phyloP scores from a whole-genome alignment of 352 stramenopile genomes.

The Globisporangium apiculatum region DNA sequence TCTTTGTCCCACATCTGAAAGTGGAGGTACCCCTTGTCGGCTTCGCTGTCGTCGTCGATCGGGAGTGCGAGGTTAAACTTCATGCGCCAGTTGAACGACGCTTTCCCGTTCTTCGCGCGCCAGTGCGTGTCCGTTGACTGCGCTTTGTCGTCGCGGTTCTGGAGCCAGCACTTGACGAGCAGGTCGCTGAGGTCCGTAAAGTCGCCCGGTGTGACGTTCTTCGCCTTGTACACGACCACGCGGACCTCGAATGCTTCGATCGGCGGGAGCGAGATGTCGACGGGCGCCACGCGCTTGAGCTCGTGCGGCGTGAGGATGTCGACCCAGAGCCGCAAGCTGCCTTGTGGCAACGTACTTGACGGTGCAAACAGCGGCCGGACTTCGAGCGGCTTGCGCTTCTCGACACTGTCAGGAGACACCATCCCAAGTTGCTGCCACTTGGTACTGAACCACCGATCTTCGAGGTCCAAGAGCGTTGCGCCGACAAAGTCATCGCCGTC shows the following conservation, averaged over 20 bases:
- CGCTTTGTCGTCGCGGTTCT: slow-evolving; percentile 59
- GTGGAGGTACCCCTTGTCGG: slow-evolving; percentile 63
- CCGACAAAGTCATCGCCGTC: slow-evolving; percentile 88
- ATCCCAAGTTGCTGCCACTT: slow-evolving; percentile 79
- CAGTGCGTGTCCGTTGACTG: slow-evolving; percentile 92
- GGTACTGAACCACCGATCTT: slow-evolving; percentile 89
- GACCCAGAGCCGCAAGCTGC: slow-evolving; percentile 76
- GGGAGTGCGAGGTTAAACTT: slow-evolving; percentile 89
- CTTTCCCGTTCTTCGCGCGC: slow-evolving; percentile 91
- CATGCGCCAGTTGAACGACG: slow-evolving; percentile 93
- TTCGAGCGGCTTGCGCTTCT: slow-evolving; percentile 57
- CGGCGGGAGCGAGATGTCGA: slow-evolving; percentile 81
- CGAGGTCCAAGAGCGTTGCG: slow-evolving; percentile 88
- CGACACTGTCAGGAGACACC: slow-evolving; percentile 3
- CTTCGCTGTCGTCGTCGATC: slow-evolving; percentile 54
- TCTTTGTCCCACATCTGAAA: slow-evolving; percentile 81
- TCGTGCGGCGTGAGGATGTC: slow-evolving; percentile 82
- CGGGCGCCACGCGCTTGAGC: slow-evolving; percentile 53
- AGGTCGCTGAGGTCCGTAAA: slow-evolving; percentile 87
- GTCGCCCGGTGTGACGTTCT: slow-evolving; percentile 80
- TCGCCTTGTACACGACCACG: slow-evolving; percentile 89
- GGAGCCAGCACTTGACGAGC: slow-evolving; percentile 88
- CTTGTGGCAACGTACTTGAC: slow-evolving; percentile 64
- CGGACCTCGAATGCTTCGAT: slow-evolving; percentile 83
- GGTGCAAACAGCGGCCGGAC: slow-evolving; percentile 60